A percentile compares a stretch with the other conserved stretches of the same genome.
Conservation (phyloP, 2,329 filamentous ascomycete genomes). For the Orbilia javanica region DNA sequence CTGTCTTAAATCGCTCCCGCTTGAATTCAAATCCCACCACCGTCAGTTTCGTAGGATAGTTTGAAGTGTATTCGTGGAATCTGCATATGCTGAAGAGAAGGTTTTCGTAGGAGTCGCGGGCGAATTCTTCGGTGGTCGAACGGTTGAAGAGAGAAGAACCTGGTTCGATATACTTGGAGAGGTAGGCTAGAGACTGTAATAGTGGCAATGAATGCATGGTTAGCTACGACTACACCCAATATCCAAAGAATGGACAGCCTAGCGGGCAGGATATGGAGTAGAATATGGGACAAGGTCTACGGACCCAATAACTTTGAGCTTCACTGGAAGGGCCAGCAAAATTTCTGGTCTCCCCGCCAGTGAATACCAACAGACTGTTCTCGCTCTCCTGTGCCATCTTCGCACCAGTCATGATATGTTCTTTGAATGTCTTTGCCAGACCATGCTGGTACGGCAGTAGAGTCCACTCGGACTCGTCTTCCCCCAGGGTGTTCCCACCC, state of each 20-base stretch:
- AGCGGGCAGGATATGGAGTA: background rate
- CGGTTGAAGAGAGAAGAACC: constrained; percentile 52
- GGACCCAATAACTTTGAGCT: constrained; percentile 73
- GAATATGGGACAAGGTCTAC: constrained; percentile 11
- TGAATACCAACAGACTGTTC: constrained; percentile 75
- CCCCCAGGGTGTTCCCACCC: constrained; percentile 59
- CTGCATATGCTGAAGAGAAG: constrained; percentile 79
- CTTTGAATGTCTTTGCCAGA: constrained; percentile 83
- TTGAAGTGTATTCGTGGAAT: constrained; percentile 66
- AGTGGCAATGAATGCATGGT: background rate
- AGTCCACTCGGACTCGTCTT: constrained; percentile 60
- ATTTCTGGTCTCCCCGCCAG: constrained; percentile 75
- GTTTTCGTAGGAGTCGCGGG: constrained; percentile 89
- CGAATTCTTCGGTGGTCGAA: constrained; percentile 73
- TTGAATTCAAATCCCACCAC: constrained; percentile 80
- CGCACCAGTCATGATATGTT: constrained; percentile 78
- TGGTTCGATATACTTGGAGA: constrained; percentile 43
- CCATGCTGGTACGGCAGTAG: constrained; percentile 71
- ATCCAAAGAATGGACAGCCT: no score
- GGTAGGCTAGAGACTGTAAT: constrained; percentile 41
- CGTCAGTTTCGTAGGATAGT: constrained; percentile 73
- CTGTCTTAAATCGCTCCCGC: constrained; percentile 72
- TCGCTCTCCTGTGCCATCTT: constrained; percentile 68
- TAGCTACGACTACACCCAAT: background rate
- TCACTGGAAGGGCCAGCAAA: constrained; percentile 72